A percentile compares a stretch with the other conserved stretches of the same genome.
phyloP scores from a whole-genome alignment of 1,284 basidiomycete genomes.

The Testicularia cyperi region DNA sequence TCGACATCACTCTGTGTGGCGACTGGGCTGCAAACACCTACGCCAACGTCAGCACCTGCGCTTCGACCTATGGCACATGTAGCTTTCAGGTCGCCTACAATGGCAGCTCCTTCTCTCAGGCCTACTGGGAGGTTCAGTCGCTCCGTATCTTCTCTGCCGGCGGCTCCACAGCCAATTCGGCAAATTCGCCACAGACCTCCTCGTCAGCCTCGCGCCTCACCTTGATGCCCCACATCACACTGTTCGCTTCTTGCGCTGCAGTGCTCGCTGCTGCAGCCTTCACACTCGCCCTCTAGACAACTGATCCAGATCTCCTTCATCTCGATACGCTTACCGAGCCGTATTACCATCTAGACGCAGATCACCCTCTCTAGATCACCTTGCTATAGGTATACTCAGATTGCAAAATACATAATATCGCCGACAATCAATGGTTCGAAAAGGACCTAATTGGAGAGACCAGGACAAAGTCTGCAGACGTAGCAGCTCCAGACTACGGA shows the following conservation, averaged over 20 bases:
- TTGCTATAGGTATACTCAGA: too few species aligned
- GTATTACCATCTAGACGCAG: too few species aligned
- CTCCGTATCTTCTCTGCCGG: conserved; percentile 43
- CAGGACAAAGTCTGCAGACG: too few species aligned
- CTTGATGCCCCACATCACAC: neutral
- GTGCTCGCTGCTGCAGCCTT: neutral
- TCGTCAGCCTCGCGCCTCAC: neutral
- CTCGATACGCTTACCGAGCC: neutral
- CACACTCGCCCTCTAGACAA: neutral
- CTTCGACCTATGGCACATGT: conserved; percentile 35
- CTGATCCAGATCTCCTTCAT: neutral
- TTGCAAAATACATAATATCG: too few species aligned
- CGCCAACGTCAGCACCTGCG: conserved; percentile 30
- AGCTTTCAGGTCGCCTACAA: conserved; percentile 45
- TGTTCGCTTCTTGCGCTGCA: neutral
- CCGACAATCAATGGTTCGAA: too few species aligned
- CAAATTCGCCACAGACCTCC: conserved; percentile 19
- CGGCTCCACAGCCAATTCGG: conserved; percentile 31
- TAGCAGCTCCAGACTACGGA: too few species aligned
- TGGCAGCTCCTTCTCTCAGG: conserved; percentile 40
- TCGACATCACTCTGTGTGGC: conserved; percentile 57
- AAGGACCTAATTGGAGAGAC: too few species aligned
- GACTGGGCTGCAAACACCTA: conserved; percentile 49
- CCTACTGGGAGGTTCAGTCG: conserved; percentile 49
- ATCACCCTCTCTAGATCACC: too few species aligned